Percentiles rank a stretch among this genome's conserved stretches.
Evolutionary conservation across 495 filamentous ascomycete species (phyloP).

Genomic region (Cryomyces minteri): DNA sequence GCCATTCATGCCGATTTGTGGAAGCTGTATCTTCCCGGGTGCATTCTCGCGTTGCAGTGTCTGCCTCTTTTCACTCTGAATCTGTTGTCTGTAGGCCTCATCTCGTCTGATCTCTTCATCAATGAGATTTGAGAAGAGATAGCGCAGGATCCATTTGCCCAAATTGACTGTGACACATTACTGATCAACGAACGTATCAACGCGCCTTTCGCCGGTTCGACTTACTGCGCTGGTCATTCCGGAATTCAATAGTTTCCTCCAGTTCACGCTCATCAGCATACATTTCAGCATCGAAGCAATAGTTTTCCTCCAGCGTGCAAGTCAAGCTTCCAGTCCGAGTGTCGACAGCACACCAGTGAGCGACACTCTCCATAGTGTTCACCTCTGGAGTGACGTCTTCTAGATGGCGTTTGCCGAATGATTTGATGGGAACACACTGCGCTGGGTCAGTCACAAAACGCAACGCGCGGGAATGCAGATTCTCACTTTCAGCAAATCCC

Average conservation of each 20-base stretch:
- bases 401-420: conserved; percentile 81
- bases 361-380: conserved; percentile 73
- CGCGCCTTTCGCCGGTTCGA: background rate
- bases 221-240: conserved; percentile 90
- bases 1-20: conserved; percentile 26
- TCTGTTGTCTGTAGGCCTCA: conserved; percentile 43
- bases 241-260: conserved; percentile 56
- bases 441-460: background rate
- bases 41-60: conserved; percentile 34
- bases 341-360: conserved; percentile 91
- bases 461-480: background rate
- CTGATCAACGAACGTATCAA: conserved; percentile 1
- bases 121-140: conserved; percentile 77
- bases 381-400: conserved; percentile 80
- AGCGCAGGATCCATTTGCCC: conserved; percentile 90
- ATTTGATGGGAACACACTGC: conserved; percentile 67
- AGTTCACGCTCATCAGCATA: conserved; percentile 77
- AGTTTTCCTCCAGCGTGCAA: conserved; percentile 81
- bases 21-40: conserved; percentile 50
- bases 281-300: conserved; percentile 94
- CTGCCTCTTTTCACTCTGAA: conserved; percentile 39
- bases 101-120: conserved; percentile 79
- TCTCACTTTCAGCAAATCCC: conserved; percentile 75
- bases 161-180: conserved; percentile 52
- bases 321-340: conserved; percentile 80